Base-by-base conservation (phyloP, 768 basidiomycete species). In the Mycena indigotica region DNA sequence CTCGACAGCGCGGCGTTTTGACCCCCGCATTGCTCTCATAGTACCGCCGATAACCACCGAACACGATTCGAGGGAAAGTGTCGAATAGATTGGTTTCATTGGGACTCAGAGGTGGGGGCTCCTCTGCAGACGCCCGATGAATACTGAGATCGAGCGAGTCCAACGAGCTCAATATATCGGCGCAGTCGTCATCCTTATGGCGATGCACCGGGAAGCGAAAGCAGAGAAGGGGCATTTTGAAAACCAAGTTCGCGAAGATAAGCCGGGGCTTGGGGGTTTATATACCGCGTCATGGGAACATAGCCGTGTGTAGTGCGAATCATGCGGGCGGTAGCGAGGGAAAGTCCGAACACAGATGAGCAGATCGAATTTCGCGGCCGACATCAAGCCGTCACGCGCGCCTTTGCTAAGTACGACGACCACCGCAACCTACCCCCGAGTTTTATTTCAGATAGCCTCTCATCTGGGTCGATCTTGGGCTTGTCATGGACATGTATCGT, bases 31-130 rank as follows among this genome's bases (percentile, higher is more conserved):
- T 17, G 13, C 44, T 46, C 25, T 58, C 46, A 24, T 63, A 63
- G 38, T 63, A 63, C 17, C 52, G 52, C 24, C 62, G 52, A 38
- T 63, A 63, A 1, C 61, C 61, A 1, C 61, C 61, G 5, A 35
- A 63, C 2, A 50, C 52, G 3, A 63, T 48, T 6, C 62, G 62
- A 12, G 62, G 62, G 35, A 63, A 63, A 6, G 58, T 54, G 38
- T 63, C 62, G 23, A 60, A 59, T 2, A 63, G 49, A 48, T 59
- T 63, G 26, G 57, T 45, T 5, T 50, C 16, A 15, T 50, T 21
- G 2, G 21, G 10, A 12, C 55, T 44, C 0, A 63, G 54, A 24
- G 39, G 61, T 28, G 61, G 61, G 13, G 61, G 57, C 23, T 56
- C 17, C 57, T 50, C 17, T 53, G 29, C n/a, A 53, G 23, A 26